Evolutionary conservation across 495 filamentous ascomycete species (phyloP), one percentile per base, ranked within the genome.

Genomic region (Hyaloscypha variabilis): DNA sequence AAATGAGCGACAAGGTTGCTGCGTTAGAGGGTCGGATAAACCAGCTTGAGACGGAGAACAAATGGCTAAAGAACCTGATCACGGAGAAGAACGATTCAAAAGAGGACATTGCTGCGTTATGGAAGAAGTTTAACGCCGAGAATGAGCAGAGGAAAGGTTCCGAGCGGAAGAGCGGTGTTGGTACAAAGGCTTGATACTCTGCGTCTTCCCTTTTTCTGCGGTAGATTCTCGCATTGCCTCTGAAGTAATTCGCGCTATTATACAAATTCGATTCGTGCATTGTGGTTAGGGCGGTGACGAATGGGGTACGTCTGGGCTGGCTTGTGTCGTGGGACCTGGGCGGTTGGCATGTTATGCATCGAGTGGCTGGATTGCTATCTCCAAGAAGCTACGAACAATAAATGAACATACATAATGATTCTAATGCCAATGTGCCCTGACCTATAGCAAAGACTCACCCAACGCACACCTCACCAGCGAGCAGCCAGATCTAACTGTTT

Each of bases 41-140:
- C 60, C 88, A 93, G 69, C 79, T 99, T 29, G 92, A 97, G 82
- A 94, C 91, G 76, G 94, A 99, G 78, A 99, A 99, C 77, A 90
- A 91, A 68, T 98, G 95, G 96, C 77, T 99, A 72, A 94, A 96
- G 84, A 91, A 91, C 67, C 84, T 99, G 57, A 87, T 99, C 56
- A 91, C 90, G 60, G 95, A 97, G 80, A 97, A 97, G 84, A 93
- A 91, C 62, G 90, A 82, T 64, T 80, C 80, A 57, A 81, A 80
- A 64, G 80, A 81, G 30, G 79, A 82, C 49, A 76, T 84, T 26
- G 71, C 64, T 17, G 59, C 25, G 4, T 56, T 74, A 56, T 74
- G 63, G 64, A 71, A 71, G 62, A 73, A 73, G 61, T 72, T 65
- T 21, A 65, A 58, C 51, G 31, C 60, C n/a, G 65, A 69, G 39